A percentile compares a stretch with the other conserved stretches of the same genome.
Conservation (phyloP, 164 flowering plant genomes). For the Vitis rotundifolia region DNA sequence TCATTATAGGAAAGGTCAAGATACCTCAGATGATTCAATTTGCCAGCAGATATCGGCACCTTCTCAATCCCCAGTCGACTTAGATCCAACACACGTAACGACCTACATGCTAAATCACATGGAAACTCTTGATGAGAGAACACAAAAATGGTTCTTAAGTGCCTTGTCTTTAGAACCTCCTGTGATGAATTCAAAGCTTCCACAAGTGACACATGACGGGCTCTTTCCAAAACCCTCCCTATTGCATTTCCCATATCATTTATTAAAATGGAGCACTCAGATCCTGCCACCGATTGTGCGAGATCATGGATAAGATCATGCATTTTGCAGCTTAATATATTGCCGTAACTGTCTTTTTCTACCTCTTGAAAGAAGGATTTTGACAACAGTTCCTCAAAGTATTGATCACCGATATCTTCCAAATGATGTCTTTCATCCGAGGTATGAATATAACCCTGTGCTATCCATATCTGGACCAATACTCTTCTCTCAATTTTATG, state of each 20-base stretch:
- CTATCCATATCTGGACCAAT: no score
- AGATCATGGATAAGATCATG: conserved; percentile 18
- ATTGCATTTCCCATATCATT: not conserved
- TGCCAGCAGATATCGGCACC: not conserved
- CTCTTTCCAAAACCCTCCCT: not conserved
- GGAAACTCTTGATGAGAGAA: no score
- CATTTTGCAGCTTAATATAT: conserved; percentile 3
- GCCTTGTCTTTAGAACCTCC: no score
- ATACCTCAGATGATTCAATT: not conserved
- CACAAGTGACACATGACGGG: not conserved
- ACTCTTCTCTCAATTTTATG: not conserved
- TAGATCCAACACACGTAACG: no score
- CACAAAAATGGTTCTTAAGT: no score
- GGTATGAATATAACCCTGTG: no score
- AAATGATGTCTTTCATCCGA: no score
- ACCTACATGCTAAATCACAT: no score
- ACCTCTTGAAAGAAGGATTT: not conserved
- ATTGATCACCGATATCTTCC: no score
- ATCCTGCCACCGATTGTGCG: not conserved
- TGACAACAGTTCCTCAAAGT: not conserved
- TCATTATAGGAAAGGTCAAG: no score
- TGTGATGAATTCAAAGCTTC: no score
- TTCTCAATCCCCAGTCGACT: no score
- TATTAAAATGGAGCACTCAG: not conserved
- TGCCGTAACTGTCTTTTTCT: not conserved